Evolutionary conservation across 2,329 filamentous ascomycete genomes (phyloP), one percentile per base, ranked within the genome.

Genomic region (Sarocladium kiliense): DNA sequence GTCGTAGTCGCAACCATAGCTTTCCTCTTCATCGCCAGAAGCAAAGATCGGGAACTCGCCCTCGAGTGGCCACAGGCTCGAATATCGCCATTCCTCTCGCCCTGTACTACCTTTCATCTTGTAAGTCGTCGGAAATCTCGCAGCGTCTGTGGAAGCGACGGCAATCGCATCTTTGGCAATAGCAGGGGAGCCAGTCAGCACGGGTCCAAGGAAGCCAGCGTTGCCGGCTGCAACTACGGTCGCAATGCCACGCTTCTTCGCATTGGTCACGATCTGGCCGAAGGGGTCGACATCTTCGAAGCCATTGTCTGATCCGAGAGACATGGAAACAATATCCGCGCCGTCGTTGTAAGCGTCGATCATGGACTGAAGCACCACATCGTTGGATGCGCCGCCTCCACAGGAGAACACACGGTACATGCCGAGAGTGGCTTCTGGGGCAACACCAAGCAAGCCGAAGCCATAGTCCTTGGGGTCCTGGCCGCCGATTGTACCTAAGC

Each of bases 141-240:
- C 58, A 27, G 49, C 39, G 26, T 61, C 56, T 23, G 63, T 54
- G 12, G 61, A 58, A 11, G 60, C 63, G 3, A 66, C 61, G 6
- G 59, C 60, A 36, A 65, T 60, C 19, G 60, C 63, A 32, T 45
- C 56, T 55, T 58, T 3, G 60, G 58, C 18, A 54, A 58, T 14
- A 55, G 58, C 59, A 4, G 55, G 54, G 18, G 60, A 56, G 42
- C 67, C 68, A 2, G 67, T 64, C 53, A 73, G 76, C 62, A 81
- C 79, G 0, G 78, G 71, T 0, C 79, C 79, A 11, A 66, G 64
- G 14, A 66, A 66, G 25, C 79, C 79, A 16, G 74, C 71, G 55
- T 82, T 82, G 14, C 79, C 79, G 3, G 75, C 77, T 1, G 78
- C 74, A 23, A 80, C 73, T 11, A 74, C 73, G 18, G 79, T 71